Evolutionary conservation across 331 rosid species (phyloP).

Genomic region (Rhamnella rubrinervis): DNA sequence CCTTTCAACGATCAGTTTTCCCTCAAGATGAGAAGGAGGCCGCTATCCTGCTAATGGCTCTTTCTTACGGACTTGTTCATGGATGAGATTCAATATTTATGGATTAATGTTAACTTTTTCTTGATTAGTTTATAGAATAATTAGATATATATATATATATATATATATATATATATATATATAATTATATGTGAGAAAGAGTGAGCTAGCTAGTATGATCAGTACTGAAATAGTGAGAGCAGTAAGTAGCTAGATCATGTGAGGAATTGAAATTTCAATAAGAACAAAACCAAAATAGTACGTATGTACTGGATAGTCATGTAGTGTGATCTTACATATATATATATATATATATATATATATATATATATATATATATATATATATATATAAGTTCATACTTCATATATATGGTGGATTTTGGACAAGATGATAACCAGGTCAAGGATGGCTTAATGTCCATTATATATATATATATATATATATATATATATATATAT

Average conservation of each 20-base stretch:
- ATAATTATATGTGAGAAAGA: not conserved
- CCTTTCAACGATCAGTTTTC: conserved; percentile 56
- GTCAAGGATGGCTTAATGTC: conserved; percentile 32
- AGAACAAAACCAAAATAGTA: not conserved
- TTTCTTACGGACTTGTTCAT: conserved; percentile 81
- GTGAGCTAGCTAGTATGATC: too few species aligned
- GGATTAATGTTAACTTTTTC: not conserved
- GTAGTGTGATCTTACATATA: conserved; percentile 4
- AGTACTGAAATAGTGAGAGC: too few species aligned
- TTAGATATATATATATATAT: not conserved
- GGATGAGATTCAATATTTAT: conserved; percentile 35
- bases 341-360: conserved; percentile 8
- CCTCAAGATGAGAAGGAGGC: conserved; percentile 96
- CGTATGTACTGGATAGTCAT: conserved; percentile 1
- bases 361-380: conserved; percentile 12
- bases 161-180: too few species aligned
- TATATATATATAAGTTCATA: conserved; percentile 6
- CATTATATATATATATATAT: too few species aligned
- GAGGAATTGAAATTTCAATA: conserved; percentile 11
- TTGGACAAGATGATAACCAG: conserved; percentile 37
- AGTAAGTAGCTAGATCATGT: not conserved
- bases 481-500: not conserved
- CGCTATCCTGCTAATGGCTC: conserved; percentile 82
- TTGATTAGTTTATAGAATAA: too few species aligned
- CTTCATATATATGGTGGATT: not conserved